Evolutionary conservation across 2,329 filamentous ascomycete species (phyloP).

Genomic region (Aspergillus awamori): DNA sequence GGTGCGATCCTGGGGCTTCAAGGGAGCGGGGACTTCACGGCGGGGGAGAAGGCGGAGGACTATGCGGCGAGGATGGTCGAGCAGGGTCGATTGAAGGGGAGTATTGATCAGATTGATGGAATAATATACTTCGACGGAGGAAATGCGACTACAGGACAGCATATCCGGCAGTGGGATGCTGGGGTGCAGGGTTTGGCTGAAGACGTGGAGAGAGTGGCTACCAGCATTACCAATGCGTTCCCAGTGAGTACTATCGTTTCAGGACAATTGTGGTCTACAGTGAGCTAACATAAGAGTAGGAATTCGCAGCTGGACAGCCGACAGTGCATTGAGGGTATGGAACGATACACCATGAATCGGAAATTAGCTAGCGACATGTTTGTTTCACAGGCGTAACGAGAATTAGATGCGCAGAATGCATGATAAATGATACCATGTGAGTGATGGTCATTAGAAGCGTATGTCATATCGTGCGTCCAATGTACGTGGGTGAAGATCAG

Average conservation of each 20-base stretch:
- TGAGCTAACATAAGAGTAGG: conserved; percentile 23
- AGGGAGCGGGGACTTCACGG: conserved; percentile 43
- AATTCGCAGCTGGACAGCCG: conserved; percentile 40
- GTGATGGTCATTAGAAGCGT: background rate
- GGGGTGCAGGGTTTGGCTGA: conserved; percentile 86
- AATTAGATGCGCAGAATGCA: background rate
- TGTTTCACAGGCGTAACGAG: background rate
- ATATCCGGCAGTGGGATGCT: conserved; percentile 83
- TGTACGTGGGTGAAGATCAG: background rate
- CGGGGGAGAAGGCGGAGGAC: conserved; percentile 77
- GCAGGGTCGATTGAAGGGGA: conserved; percentile 81
- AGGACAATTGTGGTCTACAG: background rate
- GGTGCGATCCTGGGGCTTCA: conserved; percentile 77
- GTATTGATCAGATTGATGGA: conserved; percentile 91
- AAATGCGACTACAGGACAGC: conserved; percentile 68
- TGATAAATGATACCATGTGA: background rate
- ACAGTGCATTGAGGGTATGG: conserved; percentile 30
- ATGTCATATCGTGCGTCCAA: background rate
- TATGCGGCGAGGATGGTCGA: conserved; percentile 96
- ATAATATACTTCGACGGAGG: conserved; percentile 81
- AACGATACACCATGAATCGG: background rate
- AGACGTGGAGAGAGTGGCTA: conserved; percentile 84
- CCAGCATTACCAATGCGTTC: conserved; percentile 76
- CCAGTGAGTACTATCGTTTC: conserved; percentile 57
- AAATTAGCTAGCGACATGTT: background rate